A percentile compares a stretch with the other conserved stretches of the same genome.
Conservation (phyloP, 192 early-diverging fungal species). For the Rhizoclosmatium globosum region DNA sequence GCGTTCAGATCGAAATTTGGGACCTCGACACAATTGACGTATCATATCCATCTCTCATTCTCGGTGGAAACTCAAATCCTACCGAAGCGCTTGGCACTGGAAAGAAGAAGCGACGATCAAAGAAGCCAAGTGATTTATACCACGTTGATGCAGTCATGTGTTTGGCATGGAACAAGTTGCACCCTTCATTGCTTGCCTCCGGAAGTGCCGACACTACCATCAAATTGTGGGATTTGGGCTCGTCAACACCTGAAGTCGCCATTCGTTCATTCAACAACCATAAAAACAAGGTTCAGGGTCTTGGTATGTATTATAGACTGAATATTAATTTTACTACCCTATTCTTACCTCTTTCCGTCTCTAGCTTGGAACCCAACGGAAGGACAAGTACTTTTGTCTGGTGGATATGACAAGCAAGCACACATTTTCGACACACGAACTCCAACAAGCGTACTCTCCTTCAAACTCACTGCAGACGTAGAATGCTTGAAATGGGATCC, state of each 20-base stretch:
- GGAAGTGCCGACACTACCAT: conserved; percentile 97
- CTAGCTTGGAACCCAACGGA: conserved; percentile 86
- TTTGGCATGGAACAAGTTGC: conserved; percentile 90
- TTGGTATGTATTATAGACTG: conserved; percentile 45
- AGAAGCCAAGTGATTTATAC: conserved; percentile 63
- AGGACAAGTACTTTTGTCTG: conserved; percentile 86
- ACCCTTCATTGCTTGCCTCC: conserved; percentile 82
- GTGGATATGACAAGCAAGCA: conserved; percentile 89
- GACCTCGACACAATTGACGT: conserved; percentile 91
- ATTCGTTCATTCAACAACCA: conserved; percentile 87
- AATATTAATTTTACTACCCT: neutral
- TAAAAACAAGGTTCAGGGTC: conserved; percentile 87
- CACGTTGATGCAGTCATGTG: conserved; percentile 97
- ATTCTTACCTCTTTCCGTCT: neutral
- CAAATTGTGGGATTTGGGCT: conserved; percentile 96
- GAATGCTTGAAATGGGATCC: conserved; percentile 94
- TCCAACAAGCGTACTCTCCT: conserved; percentile 73
- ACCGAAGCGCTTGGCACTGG: conserved; percentile 41
- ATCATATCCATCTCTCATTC: conserved; percentile 89
- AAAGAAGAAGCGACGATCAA: conserved; percentile 41
- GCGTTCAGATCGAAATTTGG: conserved; percentile 91
- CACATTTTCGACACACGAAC: conserved; percentile 93
- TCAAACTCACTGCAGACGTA: conserved; percentile 84
- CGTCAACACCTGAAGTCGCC: conserved; percentile 58
- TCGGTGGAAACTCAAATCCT: conserved; percentile 68